Base-by-base conservation (phyloP, 495 filamentous ascomycete genomes). In the Massariosphaeria phaeospora region DNA sequence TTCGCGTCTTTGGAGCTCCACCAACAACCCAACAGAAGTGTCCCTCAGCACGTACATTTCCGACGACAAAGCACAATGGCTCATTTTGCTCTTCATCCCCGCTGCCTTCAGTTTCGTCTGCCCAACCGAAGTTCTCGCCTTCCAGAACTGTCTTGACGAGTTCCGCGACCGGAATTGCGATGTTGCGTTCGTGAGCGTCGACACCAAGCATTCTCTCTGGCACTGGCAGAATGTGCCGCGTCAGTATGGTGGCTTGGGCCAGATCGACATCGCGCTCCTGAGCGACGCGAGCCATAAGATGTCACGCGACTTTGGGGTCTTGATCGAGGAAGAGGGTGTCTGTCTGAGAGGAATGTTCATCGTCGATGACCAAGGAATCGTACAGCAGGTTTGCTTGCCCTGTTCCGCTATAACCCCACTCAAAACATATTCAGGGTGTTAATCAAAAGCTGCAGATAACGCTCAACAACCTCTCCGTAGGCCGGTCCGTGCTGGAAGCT, bases 121-220 rank as follows among this genome's bases (percentile, higher is more conserved):
- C 25, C 62, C 62, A 0, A 62, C 59, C 24, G 62, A 65, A 48
- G 52, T 65, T 25, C 52, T 62, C 12, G 58, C 62, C 1, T 65
- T 62, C 59, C 47, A 62, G 25, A 55, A 55, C 34, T 35, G 34
- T 36, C 38, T 62, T 2, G 43, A 54, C 9, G 59, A 62, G 45
- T 65, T 62, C 36, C 46, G 31, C 11, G 49, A 61, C 27, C 46
- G 39, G 3, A 54, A 52, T 13, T 57, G 48, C 43, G 34, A 33
- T 9, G 43, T 62, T 20, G 52, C 45, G 2, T 65, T 62, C 33
- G 58, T 62, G 36, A 76, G 74, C 12, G 68, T 71, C 53, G 71
- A 64, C 34, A 64, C 57, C 7, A 61, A 64, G 33, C 53, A 64
- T 42, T 39, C 30, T 12, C 52, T 61, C 3, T 55, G 52, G 45